Base-by-base conservation (phyloP, 2,329 filamentous ascomycete species). In the Xylariomycetidae sp. region DNA sequence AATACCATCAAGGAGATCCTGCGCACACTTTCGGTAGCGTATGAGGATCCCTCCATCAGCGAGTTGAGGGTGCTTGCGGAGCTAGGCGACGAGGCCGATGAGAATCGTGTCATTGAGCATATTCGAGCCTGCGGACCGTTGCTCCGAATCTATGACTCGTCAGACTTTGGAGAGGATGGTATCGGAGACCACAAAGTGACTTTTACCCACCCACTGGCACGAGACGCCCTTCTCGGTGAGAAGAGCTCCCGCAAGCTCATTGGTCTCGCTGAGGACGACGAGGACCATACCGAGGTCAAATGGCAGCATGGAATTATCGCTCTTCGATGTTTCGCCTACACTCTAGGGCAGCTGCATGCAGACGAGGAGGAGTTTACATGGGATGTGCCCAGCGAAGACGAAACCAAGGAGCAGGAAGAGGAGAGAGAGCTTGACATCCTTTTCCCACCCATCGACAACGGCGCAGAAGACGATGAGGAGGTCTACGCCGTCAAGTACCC, bases 241-340 rank as follows among this genome's bases (percentile, higher is more conserved):
- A n/a, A 23, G n/a, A 30, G 13, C n/a, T 30, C 16, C n/a, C 27
- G 16, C 5, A 30, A 30, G 8, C 27, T 30, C 8, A 16, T 30
- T n/a, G 16, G 27, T n/a, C 16, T 30, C 8, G 15, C 27, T 6
- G 14, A 18, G 7, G 27, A 30, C 15, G 27, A 18, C 8, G 16
- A 18, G 8, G 16, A 30, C 27, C 27, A 17, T 8, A 10, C 16
- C 8, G 27, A 30, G 16, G 27, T 30, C 14, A 15, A 16, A n/a
- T 30, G 27, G 27, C 27, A 30, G 27, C 27, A 30, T 16, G 27
- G 27, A n/a, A 16, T 30, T 6, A 16, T 30, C n/a, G 27, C 14
- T 17, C 16, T 30, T 5, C 5, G 27, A 16, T 30, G 27, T 16
- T 17, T 30, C 7, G 16, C 13, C 15, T 30, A 30, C 16, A 18